These are phyloP conservation scores for Lachancea dasiensis DNA, from an alignment of 805 yeast genomes.

Conservation along the genomic window DNA sequence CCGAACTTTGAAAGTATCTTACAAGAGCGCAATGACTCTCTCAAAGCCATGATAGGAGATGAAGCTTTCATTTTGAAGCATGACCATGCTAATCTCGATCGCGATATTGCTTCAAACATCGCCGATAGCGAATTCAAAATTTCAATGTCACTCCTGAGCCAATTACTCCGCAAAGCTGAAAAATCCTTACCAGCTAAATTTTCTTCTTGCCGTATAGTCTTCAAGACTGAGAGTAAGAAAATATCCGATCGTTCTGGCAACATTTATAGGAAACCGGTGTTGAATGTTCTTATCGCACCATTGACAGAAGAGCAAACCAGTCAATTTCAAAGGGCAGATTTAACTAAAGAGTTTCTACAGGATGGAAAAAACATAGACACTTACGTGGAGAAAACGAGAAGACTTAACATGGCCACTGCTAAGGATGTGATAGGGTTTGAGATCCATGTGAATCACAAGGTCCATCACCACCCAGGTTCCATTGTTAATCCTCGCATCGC, in stretches of 20 bases:
- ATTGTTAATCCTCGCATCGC: conserved; percentile 21
- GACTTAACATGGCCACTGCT: conserved; percentile 16
- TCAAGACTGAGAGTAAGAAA: conserved; percentile 15
- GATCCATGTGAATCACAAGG: conserved; percentile 33
- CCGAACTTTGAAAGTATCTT: conserved; percentile 13
- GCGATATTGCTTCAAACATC: conserved; percentile 31
- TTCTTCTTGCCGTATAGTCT: conserved; percentile 35
- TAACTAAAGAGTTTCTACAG: conserved; percentile 9
- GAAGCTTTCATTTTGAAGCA: conserved; percentile 19
- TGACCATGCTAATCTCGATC: conserved; percentile 15
- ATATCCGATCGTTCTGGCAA: background rate
- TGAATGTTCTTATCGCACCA: conserved; percentile 34
- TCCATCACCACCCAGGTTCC: conserved; percentile 29
- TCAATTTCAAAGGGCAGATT: conserved; percentile 15
- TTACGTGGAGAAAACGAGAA: conserved; percentile 16
- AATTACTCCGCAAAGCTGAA: conserved; percentile 36
- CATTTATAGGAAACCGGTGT: conserved; percentile 19
- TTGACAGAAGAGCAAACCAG: conserved; percentile 27
- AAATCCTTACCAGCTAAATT: conserved; percentile 27
- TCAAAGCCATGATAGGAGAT: conserved; percentile 19
- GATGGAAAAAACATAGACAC: conserved; percentile 10
- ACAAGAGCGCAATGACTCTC: conserved; percentile 13
- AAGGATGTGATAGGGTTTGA: conserved; percentile 35
- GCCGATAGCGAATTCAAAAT: conserved; percentile 66
- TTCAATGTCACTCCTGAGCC: conserved; percentile 49